Percentiles rank a stretch among this genome's conserved stretches.
Evolutionary conservation across 441 rosid genomes (phyloP).

Genomic region (Hypseocharis bilobata): DNA sequence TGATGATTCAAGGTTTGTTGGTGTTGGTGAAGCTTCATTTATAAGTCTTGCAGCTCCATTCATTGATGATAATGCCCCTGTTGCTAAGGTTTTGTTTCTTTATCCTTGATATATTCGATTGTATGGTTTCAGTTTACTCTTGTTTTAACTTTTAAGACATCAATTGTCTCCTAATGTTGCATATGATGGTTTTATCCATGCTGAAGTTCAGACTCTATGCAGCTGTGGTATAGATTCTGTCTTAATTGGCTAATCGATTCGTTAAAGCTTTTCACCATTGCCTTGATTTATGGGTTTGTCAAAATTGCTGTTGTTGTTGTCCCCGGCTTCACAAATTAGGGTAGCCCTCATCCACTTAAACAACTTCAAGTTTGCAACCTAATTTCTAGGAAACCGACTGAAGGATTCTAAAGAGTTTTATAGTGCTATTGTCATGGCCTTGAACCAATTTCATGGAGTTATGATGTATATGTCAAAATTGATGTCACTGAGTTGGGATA

Average conservation of each 20-base stretch:
- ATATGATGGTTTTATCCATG: background rate
- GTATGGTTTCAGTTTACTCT: background rate
- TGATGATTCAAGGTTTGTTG: conserved; percentile 56
- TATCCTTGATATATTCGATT: background rate
- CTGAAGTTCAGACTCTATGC: background rate
- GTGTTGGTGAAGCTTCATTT: conserved; percentile 98
- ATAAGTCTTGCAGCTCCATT: conserved; percentile 95
- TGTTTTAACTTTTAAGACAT: background rate
- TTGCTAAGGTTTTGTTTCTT: conserved; percentile 44
- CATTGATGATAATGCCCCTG: conserved; percentile 91
- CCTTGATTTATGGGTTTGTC: background rate
- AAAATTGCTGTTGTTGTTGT: background rate
- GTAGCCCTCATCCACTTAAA: background rate
- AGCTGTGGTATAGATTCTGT: too few relatives aligned
- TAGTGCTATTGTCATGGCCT: background rate
- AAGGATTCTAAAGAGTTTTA: background rate
- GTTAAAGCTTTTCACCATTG: background rate
- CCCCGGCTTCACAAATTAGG: background rate
- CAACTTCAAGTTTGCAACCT: background rate
- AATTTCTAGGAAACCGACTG: background rate
- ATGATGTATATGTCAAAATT: background rate
- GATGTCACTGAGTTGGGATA: background rate
- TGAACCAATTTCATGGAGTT: background rate
- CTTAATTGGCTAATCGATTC: background rate
- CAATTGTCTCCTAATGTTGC: background rate